Conservation (phyloP, 2,329 filamentous ascomycete species). For the Paraphaeosphaeria sporulosa region DNA sequence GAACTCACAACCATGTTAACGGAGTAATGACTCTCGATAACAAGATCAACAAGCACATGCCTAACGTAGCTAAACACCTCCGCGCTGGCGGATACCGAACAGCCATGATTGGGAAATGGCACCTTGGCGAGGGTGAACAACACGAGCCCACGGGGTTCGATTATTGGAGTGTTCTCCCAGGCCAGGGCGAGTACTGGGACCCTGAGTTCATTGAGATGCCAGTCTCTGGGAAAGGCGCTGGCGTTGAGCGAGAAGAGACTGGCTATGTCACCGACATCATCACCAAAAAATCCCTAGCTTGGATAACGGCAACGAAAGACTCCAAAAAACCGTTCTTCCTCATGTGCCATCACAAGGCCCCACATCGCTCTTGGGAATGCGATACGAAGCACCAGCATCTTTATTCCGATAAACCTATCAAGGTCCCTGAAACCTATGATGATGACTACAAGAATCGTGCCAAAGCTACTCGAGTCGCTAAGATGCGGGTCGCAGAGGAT, state of each 20-base stretch:
- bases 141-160: constrained; percentile 56
- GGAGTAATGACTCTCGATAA: constrained; percentile 59
- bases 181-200: constrained; percentile 62
- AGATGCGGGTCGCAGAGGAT: constrained; percentile 62
- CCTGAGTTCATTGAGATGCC: constrained; percentile 58
- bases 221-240: too few relatives aligned
- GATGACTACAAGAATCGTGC: constrained; percentile 65
- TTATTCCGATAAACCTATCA: constrained; percentile 57
- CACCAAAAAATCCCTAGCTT: constrained; percentile 57
- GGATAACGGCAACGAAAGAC: constrained; percentile 31
- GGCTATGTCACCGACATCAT: constrained; percentile 64
- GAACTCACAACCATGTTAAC: constrained; percentile 63
- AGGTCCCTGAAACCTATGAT: constrained; percentile 60
- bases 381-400: constrained; percentile 58
- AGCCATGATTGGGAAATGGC: constrained; percentile 64
- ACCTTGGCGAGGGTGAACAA: constrained; percentile 57
- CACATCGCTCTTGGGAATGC: constrained; percentile 62
- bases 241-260: too few relatives aligned
- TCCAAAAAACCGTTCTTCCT: constrained; percentile 59
- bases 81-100: constrained; percentile 58
- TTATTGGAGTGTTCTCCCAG: constrained; percentile 60
- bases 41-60: constrained; percentile 59
- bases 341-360: constrained; percentile 66
- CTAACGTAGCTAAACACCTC: constrained; percentile 62
- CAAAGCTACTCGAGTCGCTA: constrained; percentile 58